Conservation (phyloP, 2,329 filamentous ascomycete genomes). For the Sclerotinia trifoliorum region DNA sequence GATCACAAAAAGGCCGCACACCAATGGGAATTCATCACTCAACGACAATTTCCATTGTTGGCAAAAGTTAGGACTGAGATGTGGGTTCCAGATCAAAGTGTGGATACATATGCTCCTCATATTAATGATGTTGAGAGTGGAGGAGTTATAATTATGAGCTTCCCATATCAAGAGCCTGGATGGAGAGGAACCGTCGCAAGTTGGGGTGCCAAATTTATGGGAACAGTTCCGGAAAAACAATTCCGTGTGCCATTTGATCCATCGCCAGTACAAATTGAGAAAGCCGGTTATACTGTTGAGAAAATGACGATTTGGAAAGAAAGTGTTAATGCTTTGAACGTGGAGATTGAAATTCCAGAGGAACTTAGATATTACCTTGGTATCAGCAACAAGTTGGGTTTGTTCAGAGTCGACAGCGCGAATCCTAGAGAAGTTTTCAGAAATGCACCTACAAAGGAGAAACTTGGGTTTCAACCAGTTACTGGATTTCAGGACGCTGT, state of each 20-base stretch:
- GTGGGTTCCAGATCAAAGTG: constrained; percentile 66
- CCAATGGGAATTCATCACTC: constrained; percentile 70
- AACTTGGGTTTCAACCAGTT: constrained; percentile 62
- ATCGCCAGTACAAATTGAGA: constrained; percentile 54
- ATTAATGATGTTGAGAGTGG: constrained; percentile 52
- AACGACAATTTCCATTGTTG: constrained; percentile 66
- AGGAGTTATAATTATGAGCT: constrained; percentile 64
- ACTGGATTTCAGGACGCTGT: constrained; percentile 70
- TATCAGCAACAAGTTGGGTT: constrained; percentile 60
- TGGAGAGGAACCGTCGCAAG: constrained; percentile 48
- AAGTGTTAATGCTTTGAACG: constrained; percentile 53
- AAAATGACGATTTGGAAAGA: constrained; percentile 67
- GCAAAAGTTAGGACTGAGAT: constrained; percentile 66
- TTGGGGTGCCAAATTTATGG: constrained; percentile 51
- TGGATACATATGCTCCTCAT: constrained; percentile 50
- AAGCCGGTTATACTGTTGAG: constrained; percentile 58
- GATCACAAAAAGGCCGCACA: constrained; percentile 45
- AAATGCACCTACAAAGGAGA: constrained; percentile 57
- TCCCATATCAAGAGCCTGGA: constrained; percentile 57
- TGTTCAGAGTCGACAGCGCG: constrained; percentile 66
- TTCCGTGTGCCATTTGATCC: constrained; percentile 67
- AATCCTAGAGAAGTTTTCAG: constrained; percentile 58
- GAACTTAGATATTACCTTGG: constrained; percentile 67
- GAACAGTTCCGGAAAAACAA: constrained; percentile 58
- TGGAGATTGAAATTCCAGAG: constrained; percentile 56